A percentile compares a stretch with the other conserved stretches of the same genome.
Conservation (phyloP, 371 early-diverging fungal species). For the Synchytrium microbalum region DNA sequence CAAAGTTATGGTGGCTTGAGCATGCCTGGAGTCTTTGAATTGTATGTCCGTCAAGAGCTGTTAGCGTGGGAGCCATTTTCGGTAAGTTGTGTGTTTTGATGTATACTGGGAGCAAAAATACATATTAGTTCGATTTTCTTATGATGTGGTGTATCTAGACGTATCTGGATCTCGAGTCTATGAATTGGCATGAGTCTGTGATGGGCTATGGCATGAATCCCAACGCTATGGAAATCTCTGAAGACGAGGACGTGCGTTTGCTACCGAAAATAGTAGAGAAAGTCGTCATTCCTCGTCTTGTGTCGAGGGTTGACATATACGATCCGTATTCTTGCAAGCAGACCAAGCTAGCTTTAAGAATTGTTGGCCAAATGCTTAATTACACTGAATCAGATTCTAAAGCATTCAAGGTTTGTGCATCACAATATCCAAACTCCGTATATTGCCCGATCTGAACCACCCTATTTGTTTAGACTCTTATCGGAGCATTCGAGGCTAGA, state of each 20-base stretch:
- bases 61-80: slow-evolving; percentile 53
- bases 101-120: not conserved
- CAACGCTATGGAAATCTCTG: slow-evolving; percentile 31
- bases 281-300: slow-evolving; percentile 14
- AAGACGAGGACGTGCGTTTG: slow-evolving; percentile 47
- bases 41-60: slow-evolving; percentile 56
- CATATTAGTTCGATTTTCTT: not conserved
- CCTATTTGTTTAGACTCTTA: not conserved
- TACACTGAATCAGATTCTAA: slow-evolving; percentile 11
- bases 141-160: slow-evolving; percentile 3
- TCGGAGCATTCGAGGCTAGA: not conserved
- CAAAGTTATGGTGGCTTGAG: slow-evolving; percentile 63
- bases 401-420: slow-evolving; percentile 11
- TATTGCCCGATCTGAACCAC: too few relatives aligned
- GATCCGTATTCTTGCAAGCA: slow-evolving; percentile 13
- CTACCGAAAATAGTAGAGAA: slow-evolving; percentile 48
- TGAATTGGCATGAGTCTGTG: slow-evolving; percentile 45
- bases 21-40: slow-evolving; percentile 60
- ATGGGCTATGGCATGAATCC: slow-evolving; percentile 38
- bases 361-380: slow-evolving; percentile 14
- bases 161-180: slow-evolving; percentile 38
- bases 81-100: slow-evolving; percentile 21
- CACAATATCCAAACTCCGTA: too few relatives aligned
- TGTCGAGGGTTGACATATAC: not conserved
- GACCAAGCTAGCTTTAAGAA: not conserved